A percentile compares a stretch with the other conserved stretches of the same genome.
Conservation (phyloP, 441 rosid genomes). For the Sinapis alba region DNA sequence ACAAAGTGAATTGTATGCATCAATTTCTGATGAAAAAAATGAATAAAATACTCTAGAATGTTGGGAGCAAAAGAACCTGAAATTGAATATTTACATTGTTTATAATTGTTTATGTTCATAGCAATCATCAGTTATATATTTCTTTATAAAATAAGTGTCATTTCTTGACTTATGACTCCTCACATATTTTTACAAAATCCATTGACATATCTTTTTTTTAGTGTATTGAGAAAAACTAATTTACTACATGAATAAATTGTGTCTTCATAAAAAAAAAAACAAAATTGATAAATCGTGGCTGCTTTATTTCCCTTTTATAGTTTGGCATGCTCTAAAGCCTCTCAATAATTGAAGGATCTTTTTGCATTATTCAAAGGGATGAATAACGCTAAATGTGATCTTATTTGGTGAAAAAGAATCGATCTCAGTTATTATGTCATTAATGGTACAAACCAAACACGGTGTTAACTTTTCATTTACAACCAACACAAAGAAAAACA, state of each 20-base stretch:
- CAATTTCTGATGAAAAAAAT: background rate
- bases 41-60: background rate
- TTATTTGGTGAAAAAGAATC: background rate
- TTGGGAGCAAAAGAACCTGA: background rate
- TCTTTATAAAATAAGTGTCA: no score
- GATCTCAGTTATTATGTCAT: constrained; percentile 32
- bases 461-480: background rate
- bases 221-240: background rate
- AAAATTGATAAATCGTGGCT: background rate
- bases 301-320: constrained; percentile 13
- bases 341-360: constrained; percentile 10
- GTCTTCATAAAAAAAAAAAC: background rate
- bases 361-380: constrained; percentile 28
- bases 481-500: constrained; percentile 22
- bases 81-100: background rate
- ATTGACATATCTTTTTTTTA: background rate
- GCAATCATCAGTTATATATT: constrained; percentile 12
- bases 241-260: background rate
- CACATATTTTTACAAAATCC: background rate
- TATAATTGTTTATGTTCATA: constrained; percentile 1
- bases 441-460: constrained; percentile 24
- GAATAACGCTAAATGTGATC: constrained; percentile 28
- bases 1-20: background rate
- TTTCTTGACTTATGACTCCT: background rate
- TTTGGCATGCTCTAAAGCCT: background rate